These are phyloP conservation scores for Panellus pusillus DNA, from an alignment of 768 basidiomycete genomes.

Conservation along the genomic window DNA sequence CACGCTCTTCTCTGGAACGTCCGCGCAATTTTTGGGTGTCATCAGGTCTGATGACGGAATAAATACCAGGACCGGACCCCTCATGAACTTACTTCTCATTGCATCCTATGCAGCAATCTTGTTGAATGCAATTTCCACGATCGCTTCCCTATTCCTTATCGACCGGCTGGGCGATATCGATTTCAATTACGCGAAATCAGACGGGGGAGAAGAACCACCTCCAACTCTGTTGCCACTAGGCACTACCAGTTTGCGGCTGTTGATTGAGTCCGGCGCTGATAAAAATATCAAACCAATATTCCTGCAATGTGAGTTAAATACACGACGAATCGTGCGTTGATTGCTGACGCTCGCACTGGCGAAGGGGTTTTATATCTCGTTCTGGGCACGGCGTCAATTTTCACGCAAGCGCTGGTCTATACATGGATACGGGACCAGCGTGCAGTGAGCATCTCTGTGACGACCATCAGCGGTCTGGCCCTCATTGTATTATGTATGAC, in stretches of 20 bases:
- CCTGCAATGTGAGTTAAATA: slow-evolving; percentile 3
- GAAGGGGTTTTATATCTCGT: too few species aligned
- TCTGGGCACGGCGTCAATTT: too few species aligned
- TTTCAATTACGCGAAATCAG: background rate
- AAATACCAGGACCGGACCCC: background rate
- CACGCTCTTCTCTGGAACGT: background rate
- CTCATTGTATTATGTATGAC: too few species aligned
- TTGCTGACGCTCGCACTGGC: too few species aligned
- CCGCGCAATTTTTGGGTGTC: background rate
- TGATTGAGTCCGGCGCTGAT: background rate
- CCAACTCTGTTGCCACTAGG: background rate
- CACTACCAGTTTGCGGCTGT: background rate
- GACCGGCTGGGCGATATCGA: slow-evolving; percentile 7
- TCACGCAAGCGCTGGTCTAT: too few species aligned
- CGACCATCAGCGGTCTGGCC: too few species aligned
- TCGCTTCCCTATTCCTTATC: slow-evolving; percentile 2
- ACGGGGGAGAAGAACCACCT: background rate
- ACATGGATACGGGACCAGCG: too few species aligned
- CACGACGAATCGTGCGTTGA: too few species aligned
- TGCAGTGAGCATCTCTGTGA: too few species aligned
- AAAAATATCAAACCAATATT: background rate
- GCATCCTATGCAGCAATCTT: slow-evolving; percentile 8
- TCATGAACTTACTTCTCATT: background rate
- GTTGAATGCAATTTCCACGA: background rate
- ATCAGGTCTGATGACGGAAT: background rate